Evolutionary conservation across 1,284 basidiomycete species (phyloP).

Genomic region (Tetrapyrgos nigripes): DNA sequence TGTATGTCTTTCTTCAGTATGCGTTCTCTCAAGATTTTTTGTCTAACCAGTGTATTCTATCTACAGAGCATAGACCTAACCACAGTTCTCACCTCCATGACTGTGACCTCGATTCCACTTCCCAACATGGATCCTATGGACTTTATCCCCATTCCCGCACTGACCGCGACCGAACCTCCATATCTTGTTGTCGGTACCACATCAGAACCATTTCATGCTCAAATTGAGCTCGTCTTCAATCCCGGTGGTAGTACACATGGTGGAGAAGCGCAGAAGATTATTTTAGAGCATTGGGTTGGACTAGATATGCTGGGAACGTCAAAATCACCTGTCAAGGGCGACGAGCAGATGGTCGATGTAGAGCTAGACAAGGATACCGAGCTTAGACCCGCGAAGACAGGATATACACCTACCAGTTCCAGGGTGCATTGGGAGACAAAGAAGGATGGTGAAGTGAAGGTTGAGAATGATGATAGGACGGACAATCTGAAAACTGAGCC

Average conservation of each 20-base stretch:
- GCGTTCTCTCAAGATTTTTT: background rate
- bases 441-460: background rate
- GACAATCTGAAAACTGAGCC: background rate
- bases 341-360: conserved; percentile 75
- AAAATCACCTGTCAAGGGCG: conserved; percentile 56
- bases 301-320: conserved; percentile 60
- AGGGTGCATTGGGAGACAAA: conserved; percentile 39
- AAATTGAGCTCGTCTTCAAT: conserved; percentile 59
- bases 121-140: conserved; percentile 42
- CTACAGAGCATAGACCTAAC: conserved; percentile 57
- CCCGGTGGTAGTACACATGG: conserved; percentile 13
- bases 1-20: conserved; percentile 54
- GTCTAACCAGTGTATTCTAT: conserved; percentile 15
- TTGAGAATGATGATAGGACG: background rate
- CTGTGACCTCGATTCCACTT: conserved; percentile 44
- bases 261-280: conserved; percentile 34
- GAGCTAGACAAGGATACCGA: conserved; percentile 70
- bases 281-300: conserved; percentile 79
- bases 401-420: conserved; percentile 34
- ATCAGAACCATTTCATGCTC: conserved; percentile 67
- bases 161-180: conserved; percentile 53
- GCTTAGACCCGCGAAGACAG: conserved; percentile 47
- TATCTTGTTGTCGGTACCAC: conserved; percentile 64
- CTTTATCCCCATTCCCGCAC: conserved; percentile 33
- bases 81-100: conserved; percentile 56